Evolutionary conservation across 371 early-diverging fungal genomes (phyloP), one percentile per base, ranked within the genome.

Genomic region (Lichtheimia ramosa): DNA sequence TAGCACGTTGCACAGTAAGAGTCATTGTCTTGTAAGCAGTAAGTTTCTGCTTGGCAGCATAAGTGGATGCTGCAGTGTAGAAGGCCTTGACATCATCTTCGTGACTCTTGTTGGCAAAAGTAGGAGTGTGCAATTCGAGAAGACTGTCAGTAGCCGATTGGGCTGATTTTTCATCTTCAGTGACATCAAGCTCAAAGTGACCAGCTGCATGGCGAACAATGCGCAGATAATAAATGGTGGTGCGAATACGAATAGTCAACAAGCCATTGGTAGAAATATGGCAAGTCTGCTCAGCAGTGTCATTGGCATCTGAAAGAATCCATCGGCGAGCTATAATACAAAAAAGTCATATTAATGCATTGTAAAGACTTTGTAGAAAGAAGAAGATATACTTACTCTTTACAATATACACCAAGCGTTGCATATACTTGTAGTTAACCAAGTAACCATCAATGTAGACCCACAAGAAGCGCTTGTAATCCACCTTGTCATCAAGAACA

Each of bases 341-440:
- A 55, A 50, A 41, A 48, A 20, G 24, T 16, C 46, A 42, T 51
- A 18, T 58, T 15, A 4, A 14, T 34, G 41, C n/a, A 51, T 40
- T 23, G 20, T 28, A 0, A 5, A 13, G 16, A 4, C 8, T 16
- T 5, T n/a, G 34, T 2, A 34, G 6, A 34, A 34, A 8, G 8
- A 27, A 25, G 27, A 7, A 49, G 43, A 43, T 25, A 49, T 10
- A 63, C 66, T 71, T 68, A 74, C 71, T 57, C 15, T 51, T 43
- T 18, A 59, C 61, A 43, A 55, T 20, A 15, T 54, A 69, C 3
- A 69, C 54, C 40, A 78, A 64, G 25, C 74, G 73, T 20, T 75
- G 72, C 64, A 73, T 61, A 16, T 82, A 82, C 52, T 67, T 69
- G 61, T 80, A 77, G 67, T 84, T 84, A 66, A 84, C 73, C 62